Evolutionary conservation across 192 early-diverging fungal species (phyloP), one percentile per base, ranked within the genome.

Genomic region (Entomortierella lignicola): DNA sequence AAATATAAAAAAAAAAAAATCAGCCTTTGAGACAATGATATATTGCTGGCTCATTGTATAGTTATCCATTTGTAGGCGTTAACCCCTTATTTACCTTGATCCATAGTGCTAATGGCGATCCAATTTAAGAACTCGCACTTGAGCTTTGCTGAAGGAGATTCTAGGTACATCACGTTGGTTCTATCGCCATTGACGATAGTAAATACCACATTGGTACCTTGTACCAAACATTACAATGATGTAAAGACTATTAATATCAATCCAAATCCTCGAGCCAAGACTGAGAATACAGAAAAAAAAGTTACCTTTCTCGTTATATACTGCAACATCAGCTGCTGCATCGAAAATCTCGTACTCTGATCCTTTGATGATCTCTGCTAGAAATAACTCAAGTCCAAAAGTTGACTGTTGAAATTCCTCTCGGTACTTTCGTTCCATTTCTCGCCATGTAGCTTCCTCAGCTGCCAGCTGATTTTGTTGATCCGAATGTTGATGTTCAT

Each of bases 111-210:
- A 27, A 79, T 55, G 17, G 61, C 30, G 23, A 79, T 54, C 51
- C 68, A 55, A 13, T 70, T 79, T 29, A 79, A 20, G 18, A 79
- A 79, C 52, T 79, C 75, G 52, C 26, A 43, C 57, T 79, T 79
- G 25, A 79, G 75, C 39, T 79, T 79, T 0, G 27, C 55, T 18
- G 60, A 65, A 41, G 75, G 75, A 5, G 75, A 79, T 32, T 79
- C 75, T n/a, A 79, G 63, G 30, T 57, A 61, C 75, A 79, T 79
- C 21, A 54, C 18, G 20, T 70, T 79, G 7, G 75, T 79, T 25
- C 57, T 42, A 34, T 79, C 75, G 5, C 67, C 62, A 50, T 70
- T 69, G 4, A 27, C 8, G 17, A 79, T 55, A 11, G 62, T 60
- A 50, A 79, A 79, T 30, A 77, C 62, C 0, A 61, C 74, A 18